Base-by-base conservation (phyloP, 2,329 filamentous ascomycete genomes). In the Grosmannia huntii region DNA sequence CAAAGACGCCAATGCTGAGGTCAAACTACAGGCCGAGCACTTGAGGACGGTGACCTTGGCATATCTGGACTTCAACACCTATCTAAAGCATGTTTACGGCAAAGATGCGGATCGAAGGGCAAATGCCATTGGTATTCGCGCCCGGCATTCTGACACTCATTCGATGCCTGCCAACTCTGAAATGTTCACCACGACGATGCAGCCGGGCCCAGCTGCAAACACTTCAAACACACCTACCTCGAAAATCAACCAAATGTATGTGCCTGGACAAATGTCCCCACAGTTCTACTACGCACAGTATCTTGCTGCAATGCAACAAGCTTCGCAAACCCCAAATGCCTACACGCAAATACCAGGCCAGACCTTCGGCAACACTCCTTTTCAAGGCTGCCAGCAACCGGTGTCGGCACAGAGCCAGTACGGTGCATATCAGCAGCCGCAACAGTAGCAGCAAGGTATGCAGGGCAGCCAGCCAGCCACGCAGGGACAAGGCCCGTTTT, bases 51-150 rank as follows among this genome's bases (percentile, higher is more conserved):
- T 64, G 16, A 57, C 55, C 11, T 36, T 60, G 25, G 61, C 62
- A 3, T 64, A 62, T 46, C 62, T 62, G 14, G 46, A 50, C 5
- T 64, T 64, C 31, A 51, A 51, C 21, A 31, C 27, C 14, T 53
- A 53, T 33, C 28, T 53, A 10, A n/a, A n/a, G 5, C 6, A 19
- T 10, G 7, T 53, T 5, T 28, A 53, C 9, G 50, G 50, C 11
- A 21, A 14, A 14, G 28, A 53, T n/a, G 27, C 50, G 4, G 50
- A 53, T 23, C 38, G 38, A 41, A 41, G 38, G 19, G 38, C 38
- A 41, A 41, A 41, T 4, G 38, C 38, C 12, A 41, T 19, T 41
- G 38, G 38, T 4, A 41, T 41, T 41, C 38, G 38, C 19, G 12
- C 19, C 12, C 19, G 19, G 4, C 5, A 41, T 14, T 1, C 19